phyloP scores from a whole-genome alignment of 495 filamentous ascomycete species.

The Penicillium fimorum region DNA sequence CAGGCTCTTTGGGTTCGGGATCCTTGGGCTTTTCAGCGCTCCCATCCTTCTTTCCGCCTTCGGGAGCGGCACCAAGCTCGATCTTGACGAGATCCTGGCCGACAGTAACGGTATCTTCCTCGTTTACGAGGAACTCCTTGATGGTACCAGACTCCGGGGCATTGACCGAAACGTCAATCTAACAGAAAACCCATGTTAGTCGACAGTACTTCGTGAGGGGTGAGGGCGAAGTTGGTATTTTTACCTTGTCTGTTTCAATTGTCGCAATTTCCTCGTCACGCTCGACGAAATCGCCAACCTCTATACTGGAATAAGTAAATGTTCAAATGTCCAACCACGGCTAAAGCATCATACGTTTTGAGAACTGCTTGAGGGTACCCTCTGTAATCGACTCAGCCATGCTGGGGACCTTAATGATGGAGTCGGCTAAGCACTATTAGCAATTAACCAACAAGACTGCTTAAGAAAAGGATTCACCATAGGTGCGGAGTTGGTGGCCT shows the following conservation, averaged over 20 bases:
- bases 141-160: constrained; percentile 88
- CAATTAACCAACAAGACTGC: constrained; percentile 8
- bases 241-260: constrained; percentile 99
- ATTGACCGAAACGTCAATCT: constrained; percentile 97
- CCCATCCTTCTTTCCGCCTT: constrained; percentile 51
- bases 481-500: constrained; percentile 39
- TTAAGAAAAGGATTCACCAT: constrained; percentile 26
- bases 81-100: constrained; percentile 87
- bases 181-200: constrained; percentile 15
- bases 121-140: constrained; percentile 87
- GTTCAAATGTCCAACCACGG: background rate
- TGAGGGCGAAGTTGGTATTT: constrained; percentile 9
- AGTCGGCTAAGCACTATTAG: constrained; percentile 57
- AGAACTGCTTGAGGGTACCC: constrained; percentile 93
- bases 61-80: constrained; percentile 71
- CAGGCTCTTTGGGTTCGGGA: constrained; percentile 43
- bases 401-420: constrained; percentile 85
- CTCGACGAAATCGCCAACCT: constrained; percentile 92
- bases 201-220: background rate
- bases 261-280: constrained; percentile 97
- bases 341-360: constrained; percentile 58
- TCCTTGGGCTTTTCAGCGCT: constrained; percentile 45
- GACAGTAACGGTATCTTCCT: constrained; percentile 94
- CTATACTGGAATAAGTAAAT: constrained; percentile 37
- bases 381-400: constrained; percentile 99